Evolutionary conservation across 768 basidiomycete species (phyloP), one percentile per base, ranked within the genome.

Genomic region (Macrolepiota albuminosa): DNA sequence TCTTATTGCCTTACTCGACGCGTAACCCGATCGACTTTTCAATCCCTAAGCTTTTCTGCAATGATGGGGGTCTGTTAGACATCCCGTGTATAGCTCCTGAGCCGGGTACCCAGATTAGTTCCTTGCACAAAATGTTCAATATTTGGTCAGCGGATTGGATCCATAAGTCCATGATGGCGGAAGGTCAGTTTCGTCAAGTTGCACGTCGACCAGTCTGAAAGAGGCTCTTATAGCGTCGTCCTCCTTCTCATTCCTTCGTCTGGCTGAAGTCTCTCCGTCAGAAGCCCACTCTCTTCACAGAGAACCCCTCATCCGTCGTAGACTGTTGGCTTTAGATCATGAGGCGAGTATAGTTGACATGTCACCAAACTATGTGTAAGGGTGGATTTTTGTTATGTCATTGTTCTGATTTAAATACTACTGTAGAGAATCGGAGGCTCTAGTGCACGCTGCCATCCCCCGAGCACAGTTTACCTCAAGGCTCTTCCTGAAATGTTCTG

Each of bases 81-180:
- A 75, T 89, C 48, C 90, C 93, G 2, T 77, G 73, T 4, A 81
- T 88, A 67, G 68, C 76, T n/a, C 75, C 81, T 16, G 68, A 68
- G 16, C 70, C 74, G 16, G 76, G 78, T 18, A 79, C 76, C 7
- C 83, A 85, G 49, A 84, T 77, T 31, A 76, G 83, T 43, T 80
- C 83, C 55, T 66, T 93, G 48, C 73, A 75, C 52, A 88, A 84
- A 58, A 75, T 95, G 61, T 85, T 93, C 75, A 94, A 89, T 70
- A 95, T 99, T 58, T 99, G 97, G 96, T 81, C 86, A 0, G 81
- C 88, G 0, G 90, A 93, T 64, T 84, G 88, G 82, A 87, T 98
- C 45, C 77, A 87, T 59, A 76, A 73, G 39, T 93, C 93, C 5
- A 68, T 93, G 21, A 76, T 81, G 48, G 79, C 87, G n/a, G 76